Conservation (phyloP, 257 asterid genomes). For the Dorcoceras hygrometricum region DNA sequence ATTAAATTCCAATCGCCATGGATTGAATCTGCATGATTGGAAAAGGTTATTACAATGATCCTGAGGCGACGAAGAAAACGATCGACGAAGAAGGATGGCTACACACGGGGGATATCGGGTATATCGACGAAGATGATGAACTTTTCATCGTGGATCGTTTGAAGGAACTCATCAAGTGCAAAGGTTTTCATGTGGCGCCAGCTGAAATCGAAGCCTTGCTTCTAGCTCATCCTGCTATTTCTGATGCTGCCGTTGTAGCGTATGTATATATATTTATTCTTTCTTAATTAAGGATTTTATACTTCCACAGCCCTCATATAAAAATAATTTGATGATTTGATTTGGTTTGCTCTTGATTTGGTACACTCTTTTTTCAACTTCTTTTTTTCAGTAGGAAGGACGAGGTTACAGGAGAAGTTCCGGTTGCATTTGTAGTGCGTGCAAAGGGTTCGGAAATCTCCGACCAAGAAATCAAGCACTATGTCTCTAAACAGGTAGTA, state of each 20-base stretch:
- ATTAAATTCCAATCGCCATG: too few species aligned
- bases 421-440: constrained; percentile 64
- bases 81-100: constrained; percentile 52
- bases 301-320: too few species aligned
- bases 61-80: constrained; percentile 46
- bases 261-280: too few species aligned
- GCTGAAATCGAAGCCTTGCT: constrained; percentile 61
- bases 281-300: too few species aligned
- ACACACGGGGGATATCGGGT: constrained; percentile 56
- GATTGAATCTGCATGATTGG: too few species aligned
- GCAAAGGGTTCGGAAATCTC: constrained; percentile 39
- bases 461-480: constrained; percentile 53
- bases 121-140: constrained; percentile 43
- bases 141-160: constrained; percentile 54
- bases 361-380: too few species aligned
- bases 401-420: constrained; percentile 69
- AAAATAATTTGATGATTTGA: too few species aligned
- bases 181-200: constrained; percentile 63
- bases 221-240: constrained; percentile 43
- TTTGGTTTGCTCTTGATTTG: too few species aligned
- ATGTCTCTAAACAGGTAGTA: constrained; percentile 49
- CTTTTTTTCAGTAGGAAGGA: constrained; percentile 46
- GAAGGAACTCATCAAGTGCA: constrained; percentile 57
- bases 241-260: constrained; percentile 66
- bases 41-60: constrained; percentile 48